phyloP scores from a whole-genome alignment of 1,284 basidiomycete genomes.

The Salmacisia buchloeana region DNA sequence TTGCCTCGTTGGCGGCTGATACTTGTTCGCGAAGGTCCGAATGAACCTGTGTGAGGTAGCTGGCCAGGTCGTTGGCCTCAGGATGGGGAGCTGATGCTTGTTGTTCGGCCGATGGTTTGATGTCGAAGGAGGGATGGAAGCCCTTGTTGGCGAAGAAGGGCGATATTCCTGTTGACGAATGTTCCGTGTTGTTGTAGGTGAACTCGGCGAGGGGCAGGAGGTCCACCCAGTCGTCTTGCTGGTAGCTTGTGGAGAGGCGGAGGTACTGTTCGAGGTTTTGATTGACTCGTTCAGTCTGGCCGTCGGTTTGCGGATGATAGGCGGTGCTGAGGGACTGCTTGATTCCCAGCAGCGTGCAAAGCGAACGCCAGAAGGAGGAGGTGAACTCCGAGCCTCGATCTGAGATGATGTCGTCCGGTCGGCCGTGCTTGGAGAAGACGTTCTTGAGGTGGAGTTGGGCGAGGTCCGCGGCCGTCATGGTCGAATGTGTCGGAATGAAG shows the following conservation, averaged over 20 bases:
- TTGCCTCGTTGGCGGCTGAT: neutral
- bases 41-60: neutral
- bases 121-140: slow-evolving; percentile 7
- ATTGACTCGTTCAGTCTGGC: slow-evolving; percentile 55
- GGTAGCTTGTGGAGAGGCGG: slow-evolving; percentile 23
- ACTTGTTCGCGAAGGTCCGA: neutral
- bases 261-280: slow-evolving; percentile 50
- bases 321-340: slow-evolving; percentile 40
- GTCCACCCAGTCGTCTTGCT: slow-evolving; percentile 20
- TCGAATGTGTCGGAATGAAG: slow-evolving; percentile 58
- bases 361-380: slow-evolving; percentile 42
- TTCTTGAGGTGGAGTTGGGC: slow-evolving; percentile 40
- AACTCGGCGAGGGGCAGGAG: slow-evolving; percentile 15
- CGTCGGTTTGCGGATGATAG: slow-evolving; percentile 52
- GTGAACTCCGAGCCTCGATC: slow-evolving; percentile 52
- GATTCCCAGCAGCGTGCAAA: slow-evolving; percentile 30
- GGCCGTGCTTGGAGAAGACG: slow-evolving; percentile 49
- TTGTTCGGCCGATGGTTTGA: neutral
- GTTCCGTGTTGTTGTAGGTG: slow-evolving; percentile 8
- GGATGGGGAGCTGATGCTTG: neutral
- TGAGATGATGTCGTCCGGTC: slow-evolving; percentile 49
- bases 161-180: neutral
- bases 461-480: slow-evolving; percentile 36
- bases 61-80: neutral
- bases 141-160: slow-evolving; percentile 13